A percentile compares a stretch with the other conserved stretches of the same genome.
Evolutionary conservation across 306 rosid genomes (phyloP).

Genomic region (Trifolium repens): DNA sequence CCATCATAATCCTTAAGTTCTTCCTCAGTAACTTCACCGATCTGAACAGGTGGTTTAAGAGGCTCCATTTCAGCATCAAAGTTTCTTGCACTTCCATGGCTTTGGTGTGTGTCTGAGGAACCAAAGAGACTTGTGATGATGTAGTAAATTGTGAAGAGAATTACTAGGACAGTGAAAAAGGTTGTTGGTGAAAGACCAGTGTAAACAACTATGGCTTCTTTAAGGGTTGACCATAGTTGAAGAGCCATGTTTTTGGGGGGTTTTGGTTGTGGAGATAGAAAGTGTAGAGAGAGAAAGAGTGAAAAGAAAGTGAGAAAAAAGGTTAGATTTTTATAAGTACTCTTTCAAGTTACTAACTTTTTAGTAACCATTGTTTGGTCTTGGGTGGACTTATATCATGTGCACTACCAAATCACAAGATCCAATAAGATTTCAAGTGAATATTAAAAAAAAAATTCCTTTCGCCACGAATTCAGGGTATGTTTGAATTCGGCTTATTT

Average conservation of each 20-base stretch:
- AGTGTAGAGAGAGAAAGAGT: not conserved
- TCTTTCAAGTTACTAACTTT: not conserved
- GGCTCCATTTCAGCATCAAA: constrained; percentile 63
- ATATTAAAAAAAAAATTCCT: too few relatives aligned
- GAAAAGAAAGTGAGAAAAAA: not conserved
- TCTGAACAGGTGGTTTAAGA: constrained; percentile 83
- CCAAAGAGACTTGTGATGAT: constrained; percentile 69
- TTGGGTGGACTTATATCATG: not conserved
- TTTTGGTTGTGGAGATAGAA: not conserved
- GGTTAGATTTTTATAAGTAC: not conserved
- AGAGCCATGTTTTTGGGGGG: constrained; percentile 57
- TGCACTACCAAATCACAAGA: not conserved
- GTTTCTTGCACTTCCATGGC: constrained; percentile 22
- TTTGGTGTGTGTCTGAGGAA: constrained; percentile 40
- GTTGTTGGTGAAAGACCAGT: constrained; percentile 89
- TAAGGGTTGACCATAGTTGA: constrained; percentile 81
- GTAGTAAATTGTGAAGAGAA: constrained; percentile 64
- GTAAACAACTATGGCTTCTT: constrained; percentile 77
- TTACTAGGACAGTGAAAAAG: constrained; percentile 75
- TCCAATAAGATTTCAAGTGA: too few relatives aligned
- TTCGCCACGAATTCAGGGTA: too few relatives aligned
- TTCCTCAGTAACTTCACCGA: constrained; percentile 83
- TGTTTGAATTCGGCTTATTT: too few relatives aligned
- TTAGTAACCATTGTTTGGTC: not conserved
- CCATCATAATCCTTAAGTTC: constrained; percentile 80